A percentile compares a stretch with the other conserved stretches of the same genome.
phyloP scores from a whole-genome alignment of 2,329 filamentous ascomycete genomes.

The Pseudonectria foliicola region DNA sequence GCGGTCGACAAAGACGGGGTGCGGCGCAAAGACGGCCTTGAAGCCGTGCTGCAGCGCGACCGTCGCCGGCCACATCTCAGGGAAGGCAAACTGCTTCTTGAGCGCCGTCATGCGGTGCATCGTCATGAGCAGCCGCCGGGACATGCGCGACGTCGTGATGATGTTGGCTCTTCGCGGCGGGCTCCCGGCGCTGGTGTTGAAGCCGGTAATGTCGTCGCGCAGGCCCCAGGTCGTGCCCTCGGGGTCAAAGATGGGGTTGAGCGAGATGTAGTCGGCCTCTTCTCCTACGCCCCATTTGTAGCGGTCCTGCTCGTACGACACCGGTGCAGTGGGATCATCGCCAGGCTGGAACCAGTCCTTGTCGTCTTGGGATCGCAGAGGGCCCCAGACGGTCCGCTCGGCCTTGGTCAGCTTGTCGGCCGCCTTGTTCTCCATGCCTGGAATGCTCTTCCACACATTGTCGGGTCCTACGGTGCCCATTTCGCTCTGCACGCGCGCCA shows the following conservation, averaged over 20 bases:
- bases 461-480: constrained; percentile 58
- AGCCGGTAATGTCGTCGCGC: constrained; percentile 75
- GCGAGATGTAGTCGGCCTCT: constrained; percentile 83
- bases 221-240: constrained; percentile 80
- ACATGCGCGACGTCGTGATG: constrained; percentile 81
- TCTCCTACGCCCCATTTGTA: constrained; percentile 85
- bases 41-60: constrained; percentile 84
- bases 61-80: constrained; percentile 92
- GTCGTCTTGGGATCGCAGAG: constrained; percentile 59
- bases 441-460: constrained; percentile 56
- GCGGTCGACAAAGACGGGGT: constrained; percentile 81
- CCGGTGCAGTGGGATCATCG: constrained; percentile 67
- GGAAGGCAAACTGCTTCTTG: constrained; percentile 83
- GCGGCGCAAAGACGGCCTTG: constrained; percentile 86
- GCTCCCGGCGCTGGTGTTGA: constrained; percentile 55
- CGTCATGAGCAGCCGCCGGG: constrained; percentile 65
- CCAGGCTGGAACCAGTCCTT: constrained; percentile 66
- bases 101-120: constrained; percentile 90
- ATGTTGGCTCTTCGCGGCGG: constrained; percentile 75
- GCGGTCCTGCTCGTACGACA: constrained; percentile 65
- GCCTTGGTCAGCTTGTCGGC: constrained; percentile 29
- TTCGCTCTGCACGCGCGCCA: constrained; percentile 68
- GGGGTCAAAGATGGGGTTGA: constrained; percentile 89
- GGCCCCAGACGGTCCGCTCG: constrained; percentile 75
- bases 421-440: constrained; percentile 34